phyloP scores from a whole-genome alignment of 805 yeast species.

The Spathaspora boniae region DNA sequence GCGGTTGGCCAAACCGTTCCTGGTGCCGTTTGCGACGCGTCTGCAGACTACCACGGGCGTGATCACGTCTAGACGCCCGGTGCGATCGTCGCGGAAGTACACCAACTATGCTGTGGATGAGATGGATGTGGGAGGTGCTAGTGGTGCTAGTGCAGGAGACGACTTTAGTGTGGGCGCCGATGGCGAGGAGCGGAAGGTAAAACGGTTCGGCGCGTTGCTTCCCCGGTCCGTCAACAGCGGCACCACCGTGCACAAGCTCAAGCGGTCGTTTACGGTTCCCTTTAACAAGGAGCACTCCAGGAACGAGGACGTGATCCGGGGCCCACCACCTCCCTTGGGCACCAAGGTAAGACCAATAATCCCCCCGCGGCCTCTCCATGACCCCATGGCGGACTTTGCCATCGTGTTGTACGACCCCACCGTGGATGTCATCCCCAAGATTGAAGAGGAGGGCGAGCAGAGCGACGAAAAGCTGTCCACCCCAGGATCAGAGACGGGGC shows the following conservation, averaged over 20 bases:
- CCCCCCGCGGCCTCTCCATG: conserved; percentile 92
- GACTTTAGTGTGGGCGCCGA: conserved; percentile 31
- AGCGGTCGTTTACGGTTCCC: conserved; percentile 56
- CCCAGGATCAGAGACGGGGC: conserved; percentile 10
- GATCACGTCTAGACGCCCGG: conserved; percentile 11
- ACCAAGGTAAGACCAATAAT: conserved; percentile 64
- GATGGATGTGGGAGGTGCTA: too few species aligned
- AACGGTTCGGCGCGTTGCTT: conserved; percentile 55
- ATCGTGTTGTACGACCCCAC: conserved; percentile 95
- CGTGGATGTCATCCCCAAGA: conserved; percentile 53
- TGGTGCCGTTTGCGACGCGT: conserved; percentile 50
- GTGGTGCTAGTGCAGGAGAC: too few species aligned
- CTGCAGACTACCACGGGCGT: conserved; percentile 11
- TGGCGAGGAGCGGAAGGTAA: conserved; percentile 25
- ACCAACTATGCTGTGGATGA: conserved; percentile 29
- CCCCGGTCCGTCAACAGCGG: conserved; percentile 45
- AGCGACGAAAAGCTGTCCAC: conserved; percentile 10
- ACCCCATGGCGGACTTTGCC: conserved; percentile 90
- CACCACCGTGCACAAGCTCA: conserved; percentile 37
- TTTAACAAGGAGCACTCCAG: conserved; percentile 38
- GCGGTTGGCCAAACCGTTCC: conserved; percentile 63
- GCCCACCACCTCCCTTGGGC: conserved; percentile 82
- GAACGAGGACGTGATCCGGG: conserved; percentile 26
- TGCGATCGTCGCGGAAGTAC: conserved; percentile 28
- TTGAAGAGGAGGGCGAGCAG: conserved; percentile 15